Evolutionary conservation across 768 basidiomycete genomes (phyloP).

Genomic region (Gloeostereum incarnatum): DNA sequence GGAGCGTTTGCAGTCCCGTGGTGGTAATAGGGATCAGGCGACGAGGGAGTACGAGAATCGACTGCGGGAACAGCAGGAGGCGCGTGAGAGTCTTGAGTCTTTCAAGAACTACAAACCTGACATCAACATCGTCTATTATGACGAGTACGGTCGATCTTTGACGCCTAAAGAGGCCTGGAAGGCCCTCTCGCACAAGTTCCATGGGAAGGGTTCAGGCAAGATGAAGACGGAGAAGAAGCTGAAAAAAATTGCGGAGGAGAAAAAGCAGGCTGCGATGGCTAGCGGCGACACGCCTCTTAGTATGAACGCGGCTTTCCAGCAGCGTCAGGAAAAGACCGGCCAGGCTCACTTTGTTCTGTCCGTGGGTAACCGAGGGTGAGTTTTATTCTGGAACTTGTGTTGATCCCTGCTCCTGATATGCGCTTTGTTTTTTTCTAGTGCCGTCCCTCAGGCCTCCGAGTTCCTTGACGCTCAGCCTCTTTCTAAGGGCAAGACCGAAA

Average conservation of each 20-base stretch:
- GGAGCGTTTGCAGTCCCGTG: slow-evolving; percentile 68
- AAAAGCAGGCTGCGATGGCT: slow-evolving; percentile 88
- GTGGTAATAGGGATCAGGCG: slow-evolving; percentile 83
- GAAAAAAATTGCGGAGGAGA: slow-evolving; percentile 97
- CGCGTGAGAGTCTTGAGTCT: slow-evolving; percentile 66
- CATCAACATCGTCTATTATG: slow-evolving; percentile 92
- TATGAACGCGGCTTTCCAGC: slow-evolving; percentile 91
- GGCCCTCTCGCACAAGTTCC: slow-evolving; percentile 94
- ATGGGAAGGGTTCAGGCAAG: slow-evolving; percentile 93
- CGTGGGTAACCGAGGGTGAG: slow-evolving; percentile 87
- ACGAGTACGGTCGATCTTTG: slow-evolving; percentile 85
- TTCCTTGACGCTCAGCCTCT: slow-evolving; percentile 76
- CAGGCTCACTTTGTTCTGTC: slow-evolving; percentile 95
- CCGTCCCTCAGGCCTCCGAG: slow-evolving; percentile 78
- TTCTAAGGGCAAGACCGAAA: slow-evolving; percentile 78
- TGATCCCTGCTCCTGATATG: slow-evolving; percentile 5
- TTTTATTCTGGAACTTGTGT: slow-evolving; percentile 4
- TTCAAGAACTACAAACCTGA: slow-evolving; percentile 97
- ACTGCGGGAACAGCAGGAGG: slow-evolving; percentile 84
- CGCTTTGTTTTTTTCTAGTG: slow-evolving; percentile 31
- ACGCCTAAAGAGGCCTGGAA: slow-evolving; percentile 99
- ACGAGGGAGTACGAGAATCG: slow-evolving; percentile 94
- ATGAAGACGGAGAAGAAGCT: slow-evolving; percentile 96
- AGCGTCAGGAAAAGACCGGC: slow-evolving; percentile 87
- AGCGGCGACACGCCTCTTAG: slow-evolving; percentile 94